A percentile compares a stretch with the other conserved stretches of the same genome.
These are phyloP conservation scores for Diaporthe eres DNA, from an alignment of 2,329 filamentous ascomycete species.

Conservation along the genomic window DNA sequence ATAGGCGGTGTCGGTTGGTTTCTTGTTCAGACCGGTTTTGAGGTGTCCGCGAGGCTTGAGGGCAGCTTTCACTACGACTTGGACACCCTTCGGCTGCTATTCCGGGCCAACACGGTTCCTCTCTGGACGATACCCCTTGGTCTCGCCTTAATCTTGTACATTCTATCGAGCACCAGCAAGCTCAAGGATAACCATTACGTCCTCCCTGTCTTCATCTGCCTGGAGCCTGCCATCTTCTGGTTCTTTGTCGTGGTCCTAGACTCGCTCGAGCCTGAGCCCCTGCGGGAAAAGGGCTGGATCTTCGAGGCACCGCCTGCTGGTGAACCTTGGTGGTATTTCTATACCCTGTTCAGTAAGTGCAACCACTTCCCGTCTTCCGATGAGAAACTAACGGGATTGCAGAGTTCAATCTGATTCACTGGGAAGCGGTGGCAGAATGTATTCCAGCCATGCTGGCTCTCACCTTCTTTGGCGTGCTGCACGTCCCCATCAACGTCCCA, in stretches of 20 bases:
- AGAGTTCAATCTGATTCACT: conserved; percentile 88
- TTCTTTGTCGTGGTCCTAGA: conserved; percentile 80
- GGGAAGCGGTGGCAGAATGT: conserved; percentile 85
- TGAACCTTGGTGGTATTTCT: conserved; percentile 98
- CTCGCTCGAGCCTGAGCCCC: conserved; percentile 73
- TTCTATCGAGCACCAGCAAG: conserved; percentile 59
- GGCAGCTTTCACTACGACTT: conserved; percentile 88
- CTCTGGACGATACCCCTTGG: conserved; percentile 87
- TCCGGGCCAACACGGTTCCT: conserved; percentile 79
- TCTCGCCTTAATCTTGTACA: conserved; percentile 81
- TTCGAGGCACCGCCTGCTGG: conserved; percentile 87
- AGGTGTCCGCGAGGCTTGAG: conserved; percentile 90
- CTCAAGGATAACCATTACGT: conserved; percentile 85
- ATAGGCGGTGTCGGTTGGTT: conserved; percentile 99
- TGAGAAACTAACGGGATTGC: conserved; percentile 43
- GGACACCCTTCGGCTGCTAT: conserved; percentile 80
- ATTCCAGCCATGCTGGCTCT: conserved; percentile 96
- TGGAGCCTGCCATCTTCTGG: conserved; percentile 83
- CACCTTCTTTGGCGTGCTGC: conserved; percentile 96
- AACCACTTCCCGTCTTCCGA: not conserved
- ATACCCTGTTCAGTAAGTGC: conserved; percentile 88
- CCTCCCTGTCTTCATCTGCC: conserved; percentile 87
- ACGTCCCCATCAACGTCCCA: conserved; percentile 98
- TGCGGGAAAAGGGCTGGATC: conserved; percentile 88
- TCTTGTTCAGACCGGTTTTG: conserved; percentile 89